Conservation (phyloP, 805 yeast genomes). For the Ogataea allantospora region DNA sequence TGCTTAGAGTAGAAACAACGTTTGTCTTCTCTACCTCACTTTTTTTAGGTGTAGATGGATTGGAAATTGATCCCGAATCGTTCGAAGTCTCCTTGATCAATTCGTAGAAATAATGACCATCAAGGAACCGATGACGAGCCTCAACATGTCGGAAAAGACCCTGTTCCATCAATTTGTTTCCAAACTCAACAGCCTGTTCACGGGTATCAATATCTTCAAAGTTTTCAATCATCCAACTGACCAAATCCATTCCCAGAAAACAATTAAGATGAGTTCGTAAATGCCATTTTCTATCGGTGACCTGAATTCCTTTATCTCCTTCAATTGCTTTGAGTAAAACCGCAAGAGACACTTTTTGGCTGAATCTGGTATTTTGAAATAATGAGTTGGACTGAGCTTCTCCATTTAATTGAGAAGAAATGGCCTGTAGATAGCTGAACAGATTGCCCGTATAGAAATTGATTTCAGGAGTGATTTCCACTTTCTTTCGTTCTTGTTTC, state of each 20-base stretch:
- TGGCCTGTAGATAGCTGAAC: constrained; percentile 55
- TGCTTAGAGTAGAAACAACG: constrained; percentile 1
- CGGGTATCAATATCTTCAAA: constrained; percentile 77
- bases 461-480: constrained; percentile 68
- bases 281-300: constrained; percentile 89
- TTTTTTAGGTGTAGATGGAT: constrained; percentile 17
- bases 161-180: constrained; percentile 70
- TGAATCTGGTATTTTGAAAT: constrained; percentile 36
- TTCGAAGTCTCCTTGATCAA: constrained; percentile 55
- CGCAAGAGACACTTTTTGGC: constrained; percentile 46
- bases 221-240: constrained; percentile 77
- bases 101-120: constrained; percentile 90
- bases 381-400: constrained; percentile 20
- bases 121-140: constrained; percentile 76
- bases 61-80: constrained; percentile 19
- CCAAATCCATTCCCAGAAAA: constrained; percentile 83
- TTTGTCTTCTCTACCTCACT: neutral
- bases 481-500: constrained; percentile 35
- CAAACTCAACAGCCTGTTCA: constrained; percentile 81
- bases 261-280: constrained; percentile 73
- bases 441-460: constrained; percentile 85
- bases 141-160: constrained; percentile 82
- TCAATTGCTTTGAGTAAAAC: constrained; percentile 67
- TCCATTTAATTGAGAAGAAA: constrained; percentile 24
- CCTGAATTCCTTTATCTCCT: constrained; percentile 57